These are phyloP conservation scores for Eucalyptus sideroxylon DNA, from an alignment of 345 rosid genomes.

Conservation along the genomic window DNA sequence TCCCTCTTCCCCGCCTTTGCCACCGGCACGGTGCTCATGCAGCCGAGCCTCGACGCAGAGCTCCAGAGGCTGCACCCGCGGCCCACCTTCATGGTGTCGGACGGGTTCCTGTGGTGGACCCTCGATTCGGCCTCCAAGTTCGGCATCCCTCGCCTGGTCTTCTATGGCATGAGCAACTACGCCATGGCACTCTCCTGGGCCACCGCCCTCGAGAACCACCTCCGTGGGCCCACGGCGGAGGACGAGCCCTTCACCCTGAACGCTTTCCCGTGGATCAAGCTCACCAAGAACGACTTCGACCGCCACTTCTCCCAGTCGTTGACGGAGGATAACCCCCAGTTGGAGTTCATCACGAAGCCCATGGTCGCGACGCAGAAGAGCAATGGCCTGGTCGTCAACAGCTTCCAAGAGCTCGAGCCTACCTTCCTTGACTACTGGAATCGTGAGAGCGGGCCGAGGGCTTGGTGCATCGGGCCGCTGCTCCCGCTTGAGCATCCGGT, in stretches of 20 bases:
- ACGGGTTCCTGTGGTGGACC: slow-evolving; percentile 80
- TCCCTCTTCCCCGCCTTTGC: slow-evolving; percentile 35
- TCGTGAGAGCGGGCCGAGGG: not conserved
- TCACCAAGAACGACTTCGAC: slow-evolving; percentile 29
- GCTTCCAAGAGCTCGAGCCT: slow-evolving; percentile 62
- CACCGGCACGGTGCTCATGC: slow-evolving; percentile 44
- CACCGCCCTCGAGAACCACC: not conserved
- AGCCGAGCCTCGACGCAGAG: slow-evolving; percentile 31
- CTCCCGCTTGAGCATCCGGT: slow-evolving; percentile 16
- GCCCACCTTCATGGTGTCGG: slow-evolving; percentile 51
- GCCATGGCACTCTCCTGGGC: not conserved
- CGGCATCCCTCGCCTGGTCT: slow-evolving; percentile 40
- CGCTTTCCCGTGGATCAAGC: slow-evolving; percentile 57
- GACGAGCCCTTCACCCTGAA: slow-evolving; percentile 35
- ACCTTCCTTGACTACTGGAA: slow-evolving; percentile 25
- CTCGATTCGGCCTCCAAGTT: slow-evolving; percentile 51
- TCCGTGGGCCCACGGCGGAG: slow-evolving; percentile 2
- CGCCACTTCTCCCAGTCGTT: not conserved
- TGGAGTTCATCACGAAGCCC: slow-evolving; percentile 1
- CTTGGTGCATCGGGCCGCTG: slow-evolving; percentile 53
- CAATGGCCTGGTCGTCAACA: slow-evolving; percentile 33
- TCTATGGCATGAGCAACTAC: slow-evolving; percentile 34
- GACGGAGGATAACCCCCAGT: not conserved
- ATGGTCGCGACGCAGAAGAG: not conserved
- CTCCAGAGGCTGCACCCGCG: slow-evolving; percentile 17